phyloP scores from a whole-genome alignment of 2,329 filamentous ascomycete species.

The Arthrobotrys conoides region DNA sequence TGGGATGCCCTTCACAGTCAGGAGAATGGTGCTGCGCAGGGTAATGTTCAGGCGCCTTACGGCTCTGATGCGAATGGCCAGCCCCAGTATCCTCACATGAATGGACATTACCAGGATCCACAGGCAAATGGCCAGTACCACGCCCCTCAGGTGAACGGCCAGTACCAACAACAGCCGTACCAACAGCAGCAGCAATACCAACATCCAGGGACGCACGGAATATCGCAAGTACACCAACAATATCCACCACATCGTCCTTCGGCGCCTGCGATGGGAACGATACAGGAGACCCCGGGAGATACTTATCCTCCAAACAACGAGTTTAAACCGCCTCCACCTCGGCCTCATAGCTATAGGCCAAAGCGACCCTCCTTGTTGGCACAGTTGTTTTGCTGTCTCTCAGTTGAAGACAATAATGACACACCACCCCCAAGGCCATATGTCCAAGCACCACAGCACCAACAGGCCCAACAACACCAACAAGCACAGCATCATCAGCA shows the following conservation, averaged over 20 bases:
- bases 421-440: slow-evolving; percentile 39
- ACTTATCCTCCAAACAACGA: slow-evolving; percentile 53
- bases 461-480: background rate
- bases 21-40: background rate
- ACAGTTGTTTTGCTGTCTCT: slow-evolving; percentile 52
- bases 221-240: slow-evolving; percentile 21
- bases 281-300: slow-evolving; percentile 41
- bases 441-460: slow-evolving; percentile 21
- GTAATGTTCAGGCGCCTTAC: background rate
- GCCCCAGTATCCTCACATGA: slow-evolving; percentile 3
- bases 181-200: slow-evolving; percentile 7
- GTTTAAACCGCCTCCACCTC: slow-evolving; percentile 39
- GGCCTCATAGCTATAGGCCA: slow-evolving; percentile 15
- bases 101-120: slow-evolving; percentile 10
- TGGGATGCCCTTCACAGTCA: slow-evolving; percentile 53
- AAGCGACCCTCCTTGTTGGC: slow-evolving; percentile 44
- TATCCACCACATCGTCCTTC: slow-evolving; percentile 19
- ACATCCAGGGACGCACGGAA: background rate
- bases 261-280: slow-evolving; percentile 42
- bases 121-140: slow-evolving; percentile 12
- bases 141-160: slow-evolving; percentile 13
- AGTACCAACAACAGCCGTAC: background rate
- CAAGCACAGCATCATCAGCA: too few species aligned
- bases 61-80: background rate
- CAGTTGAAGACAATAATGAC: slow-evolving; percentile 35